Conservation (phyloP, 306 rosid species). For the Trichosanthes cucumerina region DNA sequence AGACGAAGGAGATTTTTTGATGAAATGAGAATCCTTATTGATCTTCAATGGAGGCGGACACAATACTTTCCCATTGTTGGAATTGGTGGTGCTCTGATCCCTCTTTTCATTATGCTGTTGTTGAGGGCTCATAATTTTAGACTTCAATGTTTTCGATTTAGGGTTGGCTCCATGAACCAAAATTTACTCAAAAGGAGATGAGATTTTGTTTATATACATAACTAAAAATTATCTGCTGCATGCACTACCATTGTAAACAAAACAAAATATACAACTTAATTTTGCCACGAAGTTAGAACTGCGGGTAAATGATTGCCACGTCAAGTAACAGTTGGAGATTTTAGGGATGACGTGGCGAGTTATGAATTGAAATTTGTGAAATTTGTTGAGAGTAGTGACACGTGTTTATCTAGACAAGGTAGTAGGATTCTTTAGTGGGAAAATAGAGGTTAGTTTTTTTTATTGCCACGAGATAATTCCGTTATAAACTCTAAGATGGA, state of each 20-base stretch:
- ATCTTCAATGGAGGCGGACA: constrained; percentile 51
- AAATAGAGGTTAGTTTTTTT: not conserved
- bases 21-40: constrained; percentile 49
- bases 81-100: not conserved
- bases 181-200: not conserved
- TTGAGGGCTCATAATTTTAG: constrained; percentile 5
- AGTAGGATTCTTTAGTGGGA: not conserved
- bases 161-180: not conserved
- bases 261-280: not conserved
- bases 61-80: constrained; percentile 8
- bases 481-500: too few species aligned
- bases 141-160: not conserved
- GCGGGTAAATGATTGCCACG: not conserved
- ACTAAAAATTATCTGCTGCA: not conserved
- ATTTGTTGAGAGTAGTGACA: not conserved
- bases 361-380: not conserved
- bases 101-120: not conserved
- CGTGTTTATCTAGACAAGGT: not conserved
- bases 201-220: not conserved
- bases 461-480: too few species aligned
- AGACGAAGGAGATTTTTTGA: constrained; percentile 35
- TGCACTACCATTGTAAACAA: not conserved
- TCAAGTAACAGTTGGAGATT: not conserved
- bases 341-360: not conserved
- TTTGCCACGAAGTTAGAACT: not conserved